Percentiles rank a stretch among this genome's conserved stretches.
Conservation (phyloP, 2,329 filamentous ascomycete genomes). For the Trichoderma simmonsii region DNA sequence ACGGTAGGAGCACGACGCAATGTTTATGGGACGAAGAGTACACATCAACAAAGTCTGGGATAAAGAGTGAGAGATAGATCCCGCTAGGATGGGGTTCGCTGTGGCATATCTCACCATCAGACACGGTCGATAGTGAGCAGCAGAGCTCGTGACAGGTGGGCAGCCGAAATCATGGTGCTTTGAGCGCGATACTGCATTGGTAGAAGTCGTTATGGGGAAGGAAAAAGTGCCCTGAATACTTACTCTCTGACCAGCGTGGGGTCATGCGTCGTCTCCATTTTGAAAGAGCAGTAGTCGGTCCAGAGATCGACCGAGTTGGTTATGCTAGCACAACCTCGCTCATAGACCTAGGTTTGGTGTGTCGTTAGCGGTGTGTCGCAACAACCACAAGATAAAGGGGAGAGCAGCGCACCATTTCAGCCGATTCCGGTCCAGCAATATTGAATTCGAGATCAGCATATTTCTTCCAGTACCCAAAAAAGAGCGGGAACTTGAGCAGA, state of each 20-base stretch:
- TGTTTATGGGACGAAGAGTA: constrained; percentile 36
- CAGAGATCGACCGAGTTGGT: constrained; percentile 93
- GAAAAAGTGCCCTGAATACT: constrained; percentile 72
- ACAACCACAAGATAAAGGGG: neutral
- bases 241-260: constrained; percentile 98
- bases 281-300: constrained; percentile 97
- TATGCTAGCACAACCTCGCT: constrained; percentile 90
- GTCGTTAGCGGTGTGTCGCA: neutral
- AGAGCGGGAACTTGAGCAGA: constrained; percentile 87
- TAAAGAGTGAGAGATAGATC: constrained; percentile 62
- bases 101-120: constrained; percentile 70
- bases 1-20: constrained; percentile 39
- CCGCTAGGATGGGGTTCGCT: constrained; percentile 54
- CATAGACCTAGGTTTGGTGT: constrained; percentile 68
- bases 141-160: constrained; percentile 35
- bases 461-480: constrained; percentile 99
- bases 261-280: constrained; percentile 95
- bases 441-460: constrained; percentile 98
- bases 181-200: constrained; percentile 43
- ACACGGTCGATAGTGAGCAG: constrained; percentile 38
- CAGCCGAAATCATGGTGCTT: constrained; percentile 41
- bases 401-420: constrained; percentile 75
- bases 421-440: constrained; percentile 92
- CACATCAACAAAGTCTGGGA: constrained; percentile 58
- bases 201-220: constrained; percentile 61